A percentile compares a stretch with the other conserved stretches of the same genome.
These are phyloP conservation scores for Saccharomyces hybrid DNA, from an alignment of 1,139 yeast species.

Conservation along the genomic window DNA sequence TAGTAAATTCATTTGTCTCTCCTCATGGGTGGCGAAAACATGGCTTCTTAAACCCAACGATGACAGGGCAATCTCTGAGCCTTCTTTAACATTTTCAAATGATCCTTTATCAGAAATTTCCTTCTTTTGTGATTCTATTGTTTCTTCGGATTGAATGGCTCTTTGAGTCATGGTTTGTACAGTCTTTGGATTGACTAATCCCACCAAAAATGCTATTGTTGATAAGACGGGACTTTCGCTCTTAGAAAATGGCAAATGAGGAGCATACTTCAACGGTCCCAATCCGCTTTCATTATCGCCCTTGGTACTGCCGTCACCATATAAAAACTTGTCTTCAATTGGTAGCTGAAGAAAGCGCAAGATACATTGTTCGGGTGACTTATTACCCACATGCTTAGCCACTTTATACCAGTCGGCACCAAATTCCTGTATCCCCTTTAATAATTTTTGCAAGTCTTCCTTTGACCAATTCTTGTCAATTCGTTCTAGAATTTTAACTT, in stretches of 20 bases:
- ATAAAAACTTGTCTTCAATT: constrained; percentile 65
- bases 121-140: constrained; percentile 1
- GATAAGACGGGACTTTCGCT: constrained; percentile 91
- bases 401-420: constrained; percentile 71
- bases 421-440: constrained; percentile 54
- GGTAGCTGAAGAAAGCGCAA: constrained; percentile 73
- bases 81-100: constrained; percentile 36
- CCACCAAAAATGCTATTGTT: constrained; percentile 78
- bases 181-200: constrained; percentile 74
- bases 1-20: constrained; percentile 63
- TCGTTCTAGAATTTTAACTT: constrained; percentile 36
- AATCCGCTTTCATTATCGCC: constrained; percentile 29
- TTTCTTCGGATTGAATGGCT: constrained; percentile 41
- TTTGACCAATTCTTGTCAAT: constrained; percentile 54
- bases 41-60: constrained; percentile 77
- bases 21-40: constrained; percentile 78
- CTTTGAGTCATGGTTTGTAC: constrained; percentile 74
- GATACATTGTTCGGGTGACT: constrained; percentile 76
- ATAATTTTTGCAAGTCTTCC: constrained; percentile 49
- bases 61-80: constrained; percentile 52
- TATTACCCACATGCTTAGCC: constrained; percentile 54
- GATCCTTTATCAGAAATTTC: constrained; percentile 10
- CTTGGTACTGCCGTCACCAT: constrained; percentile 29
- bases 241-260: constrained; percentile 75
- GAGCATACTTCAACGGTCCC: constrained; percentile 76